Evolutionary conservation across 331 rosid species (phyloP), one percentile per base, ranked within the genome.

Genomic region (Acacia concinna): DNA sequence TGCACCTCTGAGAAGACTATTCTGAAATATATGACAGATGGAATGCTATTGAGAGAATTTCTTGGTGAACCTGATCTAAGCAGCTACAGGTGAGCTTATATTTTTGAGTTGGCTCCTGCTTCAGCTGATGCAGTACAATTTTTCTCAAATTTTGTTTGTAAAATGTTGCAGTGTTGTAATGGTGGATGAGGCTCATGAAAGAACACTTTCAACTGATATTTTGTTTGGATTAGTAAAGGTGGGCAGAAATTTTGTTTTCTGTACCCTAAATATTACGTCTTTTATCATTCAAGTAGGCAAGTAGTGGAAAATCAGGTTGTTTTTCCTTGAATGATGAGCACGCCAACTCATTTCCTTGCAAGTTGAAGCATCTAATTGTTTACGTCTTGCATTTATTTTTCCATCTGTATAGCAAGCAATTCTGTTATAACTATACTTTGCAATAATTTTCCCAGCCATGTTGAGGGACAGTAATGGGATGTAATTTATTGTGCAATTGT

Each of bases 161-260:
- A 82, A 41, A 68, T 76, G 32, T 78, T 82, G 82, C 81, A 95
- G 99, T 89, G 98, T 96, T 83, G 91, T 93, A 81, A 96, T 96
- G 99, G 97, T 96, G 91, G 99, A 96, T 77, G 99, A 96, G 93
- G 99, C 98, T 86, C 99, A 96, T 71, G 99, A 96, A 87, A 90
- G 99, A 73, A 96, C 99, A 77, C 96, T 96, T 68, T 96, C 98
- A 74, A 96, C 99, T 51, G 98, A 96, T 87, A 91, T 96, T 68
- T 86, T 96, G 71, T 96, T 96, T 89, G 99, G 97, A 49, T 84
- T 96, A 68, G 99, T 96, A 57, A 96, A 96, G 91, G 97, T 92
- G 79, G 83, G 94, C 54, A 2, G 28, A 68, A 81, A 51, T 17
- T 56, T 37, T 67, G 65, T 56, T 21, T 46, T 11, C 10, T 41